Conservation (phyloP, 768 basidiomycete genomes). For the Hypsizygus marmoreus region DNA sequence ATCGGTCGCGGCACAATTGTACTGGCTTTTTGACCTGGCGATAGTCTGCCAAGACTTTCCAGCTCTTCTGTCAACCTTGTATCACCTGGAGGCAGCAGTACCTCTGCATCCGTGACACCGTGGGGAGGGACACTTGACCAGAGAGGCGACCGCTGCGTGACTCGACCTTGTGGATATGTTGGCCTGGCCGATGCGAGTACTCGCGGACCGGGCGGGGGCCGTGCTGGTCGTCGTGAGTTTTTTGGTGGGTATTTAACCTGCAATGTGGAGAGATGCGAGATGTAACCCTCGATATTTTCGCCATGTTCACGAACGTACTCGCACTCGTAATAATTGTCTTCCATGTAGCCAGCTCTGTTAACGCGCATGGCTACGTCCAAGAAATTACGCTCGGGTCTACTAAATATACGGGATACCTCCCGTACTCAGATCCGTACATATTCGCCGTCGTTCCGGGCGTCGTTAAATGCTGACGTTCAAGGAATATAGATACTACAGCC, state of each 20-base stretch:
- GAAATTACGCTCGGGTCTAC: slow-evolving; percentile 34
- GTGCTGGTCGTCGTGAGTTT: background rate
- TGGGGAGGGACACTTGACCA: background rate
- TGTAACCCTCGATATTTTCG: background rate
- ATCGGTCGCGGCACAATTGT: slow-evolving; percentile 10
- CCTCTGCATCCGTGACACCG: background rate
- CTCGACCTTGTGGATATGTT: background rate
- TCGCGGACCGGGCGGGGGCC: slow-evolving; percentile 1
- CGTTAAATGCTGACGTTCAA: background rate
- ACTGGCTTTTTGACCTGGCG: slow-evolving; percentile 1
- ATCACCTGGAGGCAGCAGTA: background rate
- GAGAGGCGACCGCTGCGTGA: slow-evolving; percentile 2
- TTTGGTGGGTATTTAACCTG: slow-evolving; percentile 1
- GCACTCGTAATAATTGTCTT: slow-evolving; percentile 13
- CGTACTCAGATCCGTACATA: slow-evolving; percentile 36
- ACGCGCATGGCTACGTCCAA: slow-evolving; percentile 40
- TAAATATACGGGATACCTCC: slow-evolving; percentile 37
- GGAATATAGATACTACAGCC: slow-evolving; percentile 24
- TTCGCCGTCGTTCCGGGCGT: background rate
- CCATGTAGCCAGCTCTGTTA: slow-evolving; percentile 16
- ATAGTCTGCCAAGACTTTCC: slow-evolving; percentile 11
- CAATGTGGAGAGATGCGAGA: background rate
- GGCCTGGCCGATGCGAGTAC: too few species aligned
- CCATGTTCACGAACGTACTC: slow-evolving; percentile 7
- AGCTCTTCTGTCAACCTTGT: background rate